phyloP scores from a whole-genome alignment of 164 flowering plant genomes.

The Hamamelis virginiana region DNA sequence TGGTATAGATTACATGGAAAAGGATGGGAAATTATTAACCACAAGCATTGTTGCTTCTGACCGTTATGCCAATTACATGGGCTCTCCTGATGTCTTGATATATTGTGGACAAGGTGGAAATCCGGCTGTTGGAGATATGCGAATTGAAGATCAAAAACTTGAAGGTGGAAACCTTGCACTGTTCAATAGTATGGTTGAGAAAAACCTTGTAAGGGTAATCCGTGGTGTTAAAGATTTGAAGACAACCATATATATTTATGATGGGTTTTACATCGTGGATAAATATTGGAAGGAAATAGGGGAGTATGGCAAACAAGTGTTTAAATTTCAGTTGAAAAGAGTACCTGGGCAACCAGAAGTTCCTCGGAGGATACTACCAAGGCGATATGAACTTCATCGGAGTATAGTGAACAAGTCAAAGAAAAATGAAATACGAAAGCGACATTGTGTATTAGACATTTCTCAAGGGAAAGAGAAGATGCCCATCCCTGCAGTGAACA shows the following conservation, averaged over 20 bases:
- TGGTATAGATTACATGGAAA: conserved; percentile 14
- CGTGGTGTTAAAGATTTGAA: too few species aligned
- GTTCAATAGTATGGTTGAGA: conserved; percentile 6
- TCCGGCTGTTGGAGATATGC: too few species aligned
- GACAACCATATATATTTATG: conserved; percentile 16
- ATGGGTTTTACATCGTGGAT: conserved; percentile 26
- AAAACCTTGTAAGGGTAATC: neutral
- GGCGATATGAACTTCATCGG: neutral
- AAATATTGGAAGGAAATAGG: conserved; percentile 21
- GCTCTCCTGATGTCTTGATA: conserved; percentile 5
- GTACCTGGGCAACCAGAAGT: conserved; percentile 17
- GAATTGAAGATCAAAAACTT: conserved; percentile 12
- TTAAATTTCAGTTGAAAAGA: conserved; percentile 22
- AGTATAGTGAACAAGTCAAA: neutral
- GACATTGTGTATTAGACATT: conserved; percentile 6
- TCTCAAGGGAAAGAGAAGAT: conserved; percentile 24
- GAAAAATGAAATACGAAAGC: neutral
- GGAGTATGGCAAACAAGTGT: conserved; percentile 19
- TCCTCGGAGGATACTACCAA: neutral
- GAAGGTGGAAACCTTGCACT: conserved; percentile 14
- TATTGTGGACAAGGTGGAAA: conserved; percentile 13
- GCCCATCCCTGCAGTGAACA: conserved; percentile 10
- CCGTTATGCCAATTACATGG: conserved; percentile 11
- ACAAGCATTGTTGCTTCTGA: conserved; percentile 29
- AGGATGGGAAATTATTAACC: neutral